Evolutionary conservation across 129 eudicot genomes (phyloP).

Genomic region (Chrysanthemum lavandulifolium): DNA sequence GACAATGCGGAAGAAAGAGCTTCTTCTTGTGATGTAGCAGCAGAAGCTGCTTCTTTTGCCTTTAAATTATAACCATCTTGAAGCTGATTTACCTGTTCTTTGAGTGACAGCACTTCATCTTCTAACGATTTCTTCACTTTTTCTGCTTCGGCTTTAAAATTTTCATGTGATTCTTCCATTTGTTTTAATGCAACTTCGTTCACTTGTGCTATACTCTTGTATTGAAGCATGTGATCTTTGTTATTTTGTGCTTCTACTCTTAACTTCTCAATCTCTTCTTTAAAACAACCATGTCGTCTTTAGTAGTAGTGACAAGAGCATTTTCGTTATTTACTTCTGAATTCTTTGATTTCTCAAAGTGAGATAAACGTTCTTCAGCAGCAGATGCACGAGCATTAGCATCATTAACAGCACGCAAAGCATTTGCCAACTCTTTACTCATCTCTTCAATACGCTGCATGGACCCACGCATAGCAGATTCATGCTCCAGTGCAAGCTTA

Average conservation of each 20-base stretch:
- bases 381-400: conserved; percentile 81
- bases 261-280: conserved; percentile 69
- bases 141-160: conserved; percentile 61
- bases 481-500: conserved; percentile 58
- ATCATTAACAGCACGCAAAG: conserved; percentile 62
- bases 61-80: conserved; percentile 60
- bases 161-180: conserved; percentile 72
- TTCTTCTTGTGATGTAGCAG: conserved; percentile 63
- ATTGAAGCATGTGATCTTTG: conserved; percentile 87
- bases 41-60: conserved; percentile 64
- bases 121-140: conserved; percentile 62
- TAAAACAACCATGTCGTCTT: conserved; percentile 40
- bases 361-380: conserved; percentile 79
- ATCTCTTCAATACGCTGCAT: conserved; percentile 69
- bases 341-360: conserved; percentile 51
- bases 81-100: conserved; percentile 57
- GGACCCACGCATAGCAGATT: conserved; percentile 57
- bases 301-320: conserved; percentile 27
- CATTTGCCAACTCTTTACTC: conserved; percentile 66
- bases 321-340: conserved; percentile 34
- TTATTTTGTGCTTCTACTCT: conserved; percentile 57
- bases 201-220: conserved; percentile 80
- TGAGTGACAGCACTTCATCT: conserved; percentile 61
- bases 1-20: conserved; percentile 60
- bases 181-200: conserved; percentile 84